Conservation (phyloP, 2,329 filamentous ascomycete species). For the Eutypella sp. region DNA sequence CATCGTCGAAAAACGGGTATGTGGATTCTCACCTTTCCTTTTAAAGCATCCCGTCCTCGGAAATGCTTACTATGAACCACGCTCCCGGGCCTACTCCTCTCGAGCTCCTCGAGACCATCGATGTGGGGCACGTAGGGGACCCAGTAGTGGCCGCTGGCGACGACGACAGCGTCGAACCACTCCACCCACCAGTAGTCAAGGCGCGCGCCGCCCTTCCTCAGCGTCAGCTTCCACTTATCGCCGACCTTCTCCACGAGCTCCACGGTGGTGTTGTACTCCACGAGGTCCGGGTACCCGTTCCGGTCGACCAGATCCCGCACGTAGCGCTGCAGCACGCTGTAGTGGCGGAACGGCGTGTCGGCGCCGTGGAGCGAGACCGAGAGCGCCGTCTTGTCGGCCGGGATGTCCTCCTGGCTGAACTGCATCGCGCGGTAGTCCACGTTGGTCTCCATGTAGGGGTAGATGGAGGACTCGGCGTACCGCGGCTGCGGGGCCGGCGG, state of each 20-base stretch:
- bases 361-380: constrained; percentile 46
- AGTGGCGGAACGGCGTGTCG: constrained; percentile 58
- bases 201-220: constrained; percentile 35
- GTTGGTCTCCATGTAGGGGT: constrained; percentile 62
- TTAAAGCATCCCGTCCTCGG: constrained; percentile 39
- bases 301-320: constrained; percentile 46
- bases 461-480: constrained; percentile 54
- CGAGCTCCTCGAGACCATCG: constrained; percentile 43
- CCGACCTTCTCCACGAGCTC: constrained; percentile 50
- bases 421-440: constrained; percentile 55
- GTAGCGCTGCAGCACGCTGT: constrained; percentile 51
- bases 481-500: constrained; percentile 39
- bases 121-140: constrained; percentile 49
- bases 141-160: constrained; percentile 56
- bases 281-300: constrained; percentile 46
- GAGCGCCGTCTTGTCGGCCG: constrained; percentile 33
- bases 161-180: constrained; percentile 55
- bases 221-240: constrained; percentile 46
- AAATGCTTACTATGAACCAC: constrained; percentile 53
- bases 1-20: neutral
- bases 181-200: constrained; percentile 60
- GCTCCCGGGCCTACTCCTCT: constrained; percentile 40
- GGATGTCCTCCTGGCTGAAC: constrained; percentile 53
- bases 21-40: constrained; percentile 34
- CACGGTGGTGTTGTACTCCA: constrained; percentile 56